Base-by-base conservation (phyloP, 2,329 filamentous ascomycete species). In the Neurospora sp. region DNA sequence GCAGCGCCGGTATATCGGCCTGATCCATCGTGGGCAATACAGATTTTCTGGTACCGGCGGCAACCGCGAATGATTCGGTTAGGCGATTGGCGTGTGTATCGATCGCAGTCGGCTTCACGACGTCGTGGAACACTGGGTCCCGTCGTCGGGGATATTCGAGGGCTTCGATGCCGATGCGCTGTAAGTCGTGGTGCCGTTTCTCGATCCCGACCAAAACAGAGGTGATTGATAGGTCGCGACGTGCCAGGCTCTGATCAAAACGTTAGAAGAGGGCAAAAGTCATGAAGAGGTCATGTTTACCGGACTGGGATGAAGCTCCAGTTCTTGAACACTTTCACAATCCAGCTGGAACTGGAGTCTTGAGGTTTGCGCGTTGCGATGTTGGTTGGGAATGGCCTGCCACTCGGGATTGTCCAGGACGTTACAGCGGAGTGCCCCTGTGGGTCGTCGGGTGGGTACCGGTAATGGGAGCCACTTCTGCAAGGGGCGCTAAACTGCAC, bases 1-100 rank as follows among this genome's bases (percentile, higher is more conserved):
- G 83, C 74, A 90, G 84, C 78, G 86, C 85, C 67, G 88, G 88
- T 74, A 90, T 88, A 75, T 90, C 88, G 75, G 86, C 87, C 81
- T 89, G 88, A 77, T 90, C 88, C 88, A 90, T 88, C 19, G 43
- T 70, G 8, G 69, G 19, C 23, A 57, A 17, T 57, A 36, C 6
- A 17, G 4, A 10, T 17, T 62, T 3, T 62, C 11, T 15, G 67
- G 17, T 37, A 52, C 23, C 8, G 43, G 41, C 33, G 8, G 66
- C 8, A 33, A 33, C 41, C 67, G 67, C 28, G 17, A 37, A 19
- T 38, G 40, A 43, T 52, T 43, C 12, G 36, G 23, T 12, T 62
- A 19, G 33, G 11, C 3, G 17, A 33, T n/a, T 33, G 28, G 66
- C 38, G 38, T 23, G 12, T 67, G 19, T 39, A n/a, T 33, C 19